These are phyloP conservation scores for Balakata baccata DNA, from an alignment of 345 rosid genomes.

Conservation along the genomic window DNA sequence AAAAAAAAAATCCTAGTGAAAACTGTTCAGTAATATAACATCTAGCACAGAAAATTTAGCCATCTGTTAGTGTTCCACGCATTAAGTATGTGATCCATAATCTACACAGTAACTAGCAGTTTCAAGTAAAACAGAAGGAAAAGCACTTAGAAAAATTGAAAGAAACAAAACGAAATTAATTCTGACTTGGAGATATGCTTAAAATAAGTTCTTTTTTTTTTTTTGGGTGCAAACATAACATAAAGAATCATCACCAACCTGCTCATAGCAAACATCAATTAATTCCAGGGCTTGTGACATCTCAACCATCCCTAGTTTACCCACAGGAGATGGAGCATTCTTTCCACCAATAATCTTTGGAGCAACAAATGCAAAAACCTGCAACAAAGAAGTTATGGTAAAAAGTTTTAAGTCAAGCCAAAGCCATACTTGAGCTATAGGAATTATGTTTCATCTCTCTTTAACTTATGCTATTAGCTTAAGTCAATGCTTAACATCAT, in stretches of 20 bases:
- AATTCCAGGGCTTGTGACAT: constrained; percentile 94
- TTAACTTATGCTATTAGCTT: background rate
- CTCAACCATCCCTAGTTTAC: constrained; percentile 98
- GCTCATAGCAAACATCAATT: constrained; percentile 76
- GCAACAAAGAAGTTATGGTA: constrained; percentile 2
- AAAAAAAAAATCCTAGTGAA: too few species aligned
- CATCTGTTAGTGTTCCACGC: too few species aligned
- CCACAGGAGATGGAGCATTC: constrained; percentile 85
- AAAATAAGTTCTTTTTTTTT: too few species aligned
- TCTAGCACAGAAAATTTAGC: too few species aligned
- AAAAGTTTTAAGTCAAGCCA: background rate
- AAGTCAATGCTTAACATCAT: background rate
- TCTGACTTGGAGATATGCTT: too few species aligned
- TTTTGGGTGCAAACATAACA: background rate
- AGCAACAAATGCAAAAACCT: constrained; percentile 92
- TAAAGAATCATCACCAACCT: constrained; percentile 40
- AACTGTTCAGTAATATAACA: too few species aligned
- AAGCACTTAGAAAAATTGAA: too few species aligned
- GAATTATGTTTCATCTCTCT: background rate
- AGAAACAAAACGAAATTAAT: too few species aligned
- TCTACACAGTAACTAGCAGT: too few species aligned
- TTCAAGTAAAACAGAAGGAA: too few species aligned
- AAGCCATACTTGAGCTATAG: too few species aligned
- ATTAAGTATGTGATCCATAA: too few species aligned
- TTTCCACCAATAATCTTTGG: constrained; percentile 95